These are phyloP conservation scores for Hibiscus trionum DNA, from an alignment of 345 rosid species.

Conservation along the genomic window DNA sequence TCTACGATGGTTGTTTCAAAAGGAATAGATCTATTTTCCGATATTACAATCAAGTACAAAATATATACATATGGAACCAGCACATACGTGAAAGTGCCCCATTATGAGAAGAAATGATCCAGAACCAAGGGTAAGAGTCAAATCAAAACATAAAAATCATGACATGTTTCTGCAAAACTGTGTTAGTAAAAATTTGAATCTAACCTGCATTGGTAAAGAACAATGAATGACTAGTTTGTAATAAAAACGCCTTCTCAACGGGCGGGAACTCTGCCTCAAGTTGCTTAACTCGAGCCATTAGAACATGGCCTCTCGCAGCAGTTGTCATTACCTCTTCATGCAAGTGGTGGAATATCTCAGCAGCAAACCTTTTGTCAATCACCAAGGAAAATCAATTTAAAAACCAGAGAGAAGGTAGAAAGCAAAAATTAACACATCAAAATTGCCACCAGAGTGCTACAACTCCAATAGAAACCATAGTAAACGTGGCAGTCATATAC, in stretches of 20 bases:
- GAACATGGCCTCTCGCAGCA: conserved; percentile 92
- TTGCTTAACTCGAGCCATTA: conserved; percentile 86
- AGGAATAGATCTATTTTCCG: background rate
- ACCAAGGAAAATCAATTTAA: conserved; percentile 8
- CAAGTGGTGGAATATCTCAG: conserved; percentile 92
- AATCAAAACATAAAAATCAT: background rate
- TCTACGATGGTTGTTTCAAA: background rate
- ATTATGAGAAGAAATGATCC: background rate
- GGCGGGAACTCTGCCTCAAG: conserved; percentile 83
- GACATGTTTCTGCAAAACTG: background rate
- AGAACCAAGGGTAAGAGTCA: background rate
- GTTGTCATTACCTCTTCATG: conserved; percentile 94
- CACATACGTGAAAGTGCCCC: background rate
- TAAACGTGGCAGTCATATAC: background rate
- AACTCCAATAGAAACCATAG: background rate
- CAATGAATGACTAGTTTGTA: conserved; percentile 69
- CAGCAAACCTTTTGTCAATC: conserved; percentile 66
- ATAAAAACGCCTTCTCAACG: conserved; percentile 71
- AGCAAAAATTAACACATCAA: background rate
- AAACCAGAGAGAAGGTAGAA: background rate
- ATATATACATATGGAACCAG: background rate
- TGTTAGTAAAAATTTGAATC: background rate
- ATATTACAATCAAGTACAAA: background rate
- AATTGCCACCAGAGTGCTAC: background rate
- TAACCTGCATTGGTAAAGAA: conserved; percentile 65